Conservation (phyloP, 192 early-diverging fungal species). For the Podila verticillata region DNA sequence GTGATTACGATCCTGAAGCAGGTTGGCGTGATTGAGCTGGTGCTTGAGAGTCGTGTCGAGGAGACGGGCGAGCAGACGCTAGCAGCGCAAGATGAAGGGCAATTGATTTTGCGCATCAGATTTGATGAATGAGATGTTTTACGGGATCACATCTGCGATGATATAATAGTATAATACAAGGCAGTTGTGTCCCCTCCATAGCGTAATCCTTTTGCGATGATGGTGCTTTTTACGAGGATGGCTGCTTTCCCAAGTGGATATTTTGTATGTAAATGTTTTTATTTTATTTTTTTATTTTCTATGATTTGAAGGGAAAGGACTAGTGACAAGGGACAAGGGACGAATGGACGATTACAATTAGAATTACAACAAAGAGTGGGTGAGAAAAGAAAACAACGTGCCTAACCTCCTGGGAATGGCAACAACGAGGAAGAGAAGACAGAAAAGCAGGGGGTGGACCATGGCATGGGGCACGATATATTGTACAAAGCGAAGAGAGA, state of each 20-base stretch:
- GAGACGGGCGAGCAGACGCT: neutral
- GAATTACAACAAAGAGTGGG: neutral
- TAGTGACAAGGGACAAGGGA: neutral
- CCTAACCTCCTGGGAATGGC: no score
- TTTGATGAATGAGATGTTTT: neutral
- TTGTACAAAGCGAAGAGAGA: no score
- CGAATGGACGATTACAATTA: neutral
- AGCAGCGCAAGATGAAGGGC: slow-evolving; percentile 10
- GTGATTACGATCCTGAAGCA: slow-evolving; percentile 32
- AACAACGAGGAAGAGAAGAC: no score
- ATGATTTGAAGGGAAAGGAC: neutral
- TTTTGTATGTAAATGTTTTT: no score
- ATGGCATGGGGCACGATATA: no score
- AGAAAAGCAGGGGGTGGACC: no score
- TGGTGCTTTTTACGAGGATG: no score
- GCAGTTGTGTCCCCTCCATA: no score
- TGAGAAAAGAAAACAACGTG: neutral
- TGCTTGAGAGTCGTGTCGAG: slow-evolving; percentile 15
- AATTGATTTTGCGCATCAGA: slow-evolving; percentile 38
- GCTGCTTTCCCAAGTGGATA: no score
- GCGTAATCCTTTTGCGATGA: no score
- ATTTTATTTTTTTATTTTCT: no score
- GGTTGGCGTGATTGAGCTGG: slow-evolving; percentile 19
- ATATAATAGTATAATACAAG: neutral
- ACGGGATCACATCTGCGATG: neutral